Evolutionary conservation across 2,329 filamentous ascomycete species (phyloP).

Genomic region (Verticillium nonalfalfae): DNA sequence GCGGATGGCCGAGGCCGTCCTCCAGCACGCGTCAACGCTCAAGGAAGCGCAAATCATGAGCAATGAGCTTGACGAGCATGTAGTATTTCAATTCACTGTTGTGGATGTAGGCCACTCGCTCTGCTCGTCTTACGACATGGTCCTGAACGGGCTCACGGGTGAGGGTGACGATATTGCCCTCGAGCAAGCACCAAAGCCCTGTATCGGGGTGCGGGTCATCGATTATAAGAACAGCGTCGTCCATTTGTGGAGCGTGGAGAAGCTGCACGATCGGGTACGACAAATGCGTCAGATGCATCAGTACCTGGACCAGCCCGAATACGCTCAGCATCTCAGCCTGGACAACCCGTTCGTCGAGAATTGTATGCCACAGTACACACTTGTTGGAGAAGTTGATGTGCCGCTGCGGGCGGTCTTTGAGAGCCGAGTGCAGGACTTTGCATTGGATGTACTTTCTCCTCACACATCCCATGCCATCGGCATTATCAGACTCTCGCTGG

Average conservation of each 20-base stretch:
- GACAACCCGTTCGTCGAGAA: constrained; percentile 90
- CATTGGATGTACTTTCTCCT: constrained; percentile 82
- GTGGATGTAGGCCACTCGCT: constrained; percentile 83
- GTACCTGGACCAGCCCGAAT: constrained; percentile 92
- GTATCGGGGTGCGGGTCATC: constrained; percentile 81
- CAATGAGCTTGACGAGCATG: constrained; percentile 86
- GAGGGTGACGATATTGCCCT: constrained; percentile 80
- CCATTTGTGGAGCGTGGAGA: constrained; percentile 91
- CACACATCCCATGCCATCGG: constrained; percentile 89
- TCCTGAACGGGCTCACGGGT: constrained; percentile 80
- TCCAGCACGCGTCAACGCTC: constrained; percentile 79
- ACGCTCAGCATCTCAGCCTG: constrained; percentile 84
- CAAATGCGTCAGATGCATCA: constrained; percentile 97
- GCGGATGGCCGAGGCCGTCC: constrained; percentile 84
- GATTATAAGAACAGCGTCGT: constrained; percentile 84
- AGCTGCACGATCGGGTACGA: constrained; percentile 78
- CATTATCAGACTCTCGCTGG: constrained; percentile 82
- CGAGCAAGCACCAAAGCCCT: constrained; percentile 79
- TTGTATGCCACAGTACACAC: constrained; percentile 86
- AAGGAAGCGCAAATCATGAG: constrained; percentile 99
- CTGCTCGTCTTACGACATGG: constrained; percentile 93
- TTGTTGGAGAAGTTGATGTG: constrained; percentile 89
- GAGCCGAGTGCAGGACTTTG: constrained; percentile 89
- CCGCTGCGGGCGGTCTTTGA: constrained; percentile 91
- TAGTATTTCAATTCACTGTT: constrained; percentile 92